Percentiles rank a stretch among this genome's conserved stretches.
phyloP scores from a whole-genome alignment of 2,329 filamentous ascomycete species.

The Aphanoascus verrucosus region DNA sequence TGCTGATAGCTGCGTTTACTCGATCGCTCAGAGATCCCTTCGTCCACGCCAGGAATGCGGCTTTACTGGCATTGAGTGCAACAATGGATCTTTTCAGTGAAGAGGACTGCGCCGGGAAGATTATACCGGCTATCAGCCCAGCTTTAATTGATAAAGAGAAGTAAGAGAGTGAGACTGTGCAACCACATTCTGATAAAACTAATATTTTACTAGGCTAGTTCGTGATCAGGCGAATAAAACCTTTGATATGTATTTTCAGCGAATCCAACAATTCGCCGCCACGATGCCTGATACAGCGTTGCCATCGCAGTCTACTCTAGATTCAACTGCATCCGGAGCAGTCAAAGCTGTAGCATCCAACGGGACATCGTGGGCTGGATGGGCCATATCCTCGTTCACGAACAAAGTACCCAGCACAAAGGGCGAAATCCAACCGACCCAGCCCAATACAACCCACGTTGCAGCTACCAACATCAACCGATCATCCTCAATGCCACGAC shows the following conservation, averaged over 20 bases:
- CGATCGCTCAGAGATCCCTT: slow-evolving; percentile 87
- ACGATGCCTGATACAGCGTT: slow-evolving; percentile 71
- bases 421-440: slow-evolving; percentile 64
- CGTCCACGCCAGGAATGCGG: slow-evolving; percentile 82
- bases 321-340: slow-evolving; percentile 35
- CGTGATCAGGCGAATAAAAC: slow-evolving; percentile 87
- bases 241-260: slow-evolving; percentile 72
- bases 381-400: slow-evolving; percentile 97
- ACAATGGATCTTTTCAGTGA: slow-evolving; percentile 79
- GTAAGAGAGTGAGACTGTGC: slow-evolving; percentile 24
- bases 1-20: slow-evolving; percentile 84
- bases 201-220: slow-evolving; percentile 46
- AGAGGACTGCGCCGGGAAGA: slow-evolving; percentile 74
- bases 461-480: slow-evolving; percentile 20
- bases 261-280: slow-evolving; percentile 66
- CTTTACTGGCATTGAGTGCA: slow-evolving; percentile 72
- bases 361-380: slow-evolving; percentile 70
- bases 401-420: slow-evolving; percentile 79
- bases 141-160: slow-evolving; percentile 91
- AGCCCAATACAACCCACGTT: slow-evolving; percentile 27
- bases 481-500: slow-evolving; percentile 41
- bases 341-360: slow-evolving; percentile 71
- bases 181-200: neutral
- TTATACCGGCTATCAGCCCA: slow-evolving; percentile 75
- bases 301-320: slow-evolving; percentile 50